Evolutionary conservation across 1,139 yeast species (phyloP).

Genomic region (Pichia norvegensis): DNA sequence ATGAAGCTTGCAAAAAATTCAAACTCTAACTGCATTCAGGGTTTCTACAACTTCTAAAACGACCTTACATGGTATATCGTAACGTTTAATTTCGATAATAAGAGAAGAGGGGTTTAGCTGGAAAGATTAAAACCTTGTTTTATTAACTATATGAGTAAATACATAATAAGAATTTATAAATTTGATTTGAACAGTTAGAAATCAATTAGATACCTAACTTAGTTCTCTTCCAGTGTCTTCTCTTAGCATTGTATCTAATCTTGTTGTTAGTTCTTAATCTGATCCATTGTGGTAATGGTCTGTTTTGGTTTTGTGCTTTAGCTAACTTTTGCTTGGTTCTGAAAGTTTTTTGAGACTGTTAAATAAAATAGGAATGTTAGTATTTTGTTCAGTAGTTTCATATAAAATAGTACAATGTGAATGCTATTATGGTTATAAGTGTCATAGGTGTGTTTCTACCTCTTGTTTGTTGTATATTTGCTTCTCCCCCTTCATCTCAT

Average conservation of each 20-base stretch:
- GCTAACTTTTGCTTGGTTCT: constrained; percentile 98
- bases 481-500: too few species aligned
- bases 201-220: constrained; percentile 85
- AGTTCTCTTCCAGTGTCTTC: constrained; percentile 99
- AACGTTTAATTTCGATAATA: too few species aligned
- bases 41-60: not conserved
- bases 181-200: not conserved
- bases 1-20: not conserved
- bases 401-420: too few species aligned
- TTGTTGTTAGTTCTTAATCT: constrained; percentile 98
- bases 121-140: not conserved
- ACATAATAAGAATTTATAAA: constrained; percentile 1
- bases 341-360: constrained; percentile 92
- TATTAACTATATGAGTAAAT: constrained; percentile 1
- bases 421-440: too few species aligned
- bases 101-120: too few species aligned
- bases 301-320: constrained; percentile 98
- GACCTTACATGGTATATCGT: too few species aligned
- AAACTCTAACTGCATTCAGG: not conserved
- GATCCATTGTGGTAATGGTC: constrained; percentile 99
- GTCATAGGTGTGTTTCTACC: too few species aligned
- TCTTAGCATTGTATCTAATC: constrained; percentile 98
- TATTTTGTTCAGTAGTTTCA: not conserved
- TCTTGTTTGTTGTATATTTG: too few species aligned
- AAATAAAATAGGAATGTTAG: constrained; percentile 1